Base-by-base conservation (phyloP, 257 asterid genomes). In the Solanum paucissectum region DNA sequence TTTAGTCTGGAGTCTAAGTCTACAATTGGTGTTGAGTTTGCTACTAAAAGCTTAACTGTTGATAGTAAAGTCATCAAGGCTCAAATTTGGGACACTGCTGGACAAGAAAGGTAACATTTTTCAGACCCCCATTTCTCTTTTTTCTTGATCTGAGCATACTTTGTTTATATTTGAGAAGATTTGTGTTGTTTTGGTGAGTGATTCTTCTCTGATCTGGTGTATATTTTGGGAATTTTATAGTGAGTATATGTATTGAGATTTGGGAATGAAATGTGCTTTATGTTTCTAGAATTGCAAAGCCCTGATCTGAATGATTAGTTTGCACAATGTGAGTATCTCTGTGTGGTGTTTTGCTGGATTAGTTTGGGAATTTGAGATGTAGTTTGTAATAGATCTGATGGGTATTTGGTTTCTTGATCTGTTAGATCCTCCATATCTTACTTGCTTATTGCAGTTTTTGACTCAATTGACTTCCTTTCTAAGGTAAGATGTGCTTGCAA, bases 71-170 rank as follows among this genome's bases (percentile, higher is more conserved):
- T 95, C 85, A 92, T 95, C 90, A 95, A 95, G 90, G 98, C 98
- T 90, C 98, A 95, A 94, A 95, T 95, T 92, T 95, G 98, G 98
- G 98, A 94, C 88, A 94, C 98, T 82, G 97, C 98, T 84, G 98
- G 98, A 49, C 98, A 95, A 83, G 98, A 95, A 90, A 94, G 98
- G 86, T 82, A 46, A 36, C 13, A 42, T 79, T 25, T 42, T 42
- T n/a, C 12, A 44, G 20, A 42, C 18, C 40, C 55, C 83, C 58
- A 10, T 75, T 75, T 75, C 11, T 5, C 20, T 4, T 20, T 25
- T 79, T 13, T 76, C 25, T 42, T 79, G 84, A 79, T 79, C 25
- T 27, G 84, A 44, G 5, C 13, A 77, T 27, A 21, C 21, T 42
- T 40, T 40, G 6, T 27, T 42, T 6, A 40, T 27, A 10, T 29